Evolutionary conservation across 2,329 filamentous ascomycete genomes (phyloP).

Genomic region (Helotiales sp.): DNA sequence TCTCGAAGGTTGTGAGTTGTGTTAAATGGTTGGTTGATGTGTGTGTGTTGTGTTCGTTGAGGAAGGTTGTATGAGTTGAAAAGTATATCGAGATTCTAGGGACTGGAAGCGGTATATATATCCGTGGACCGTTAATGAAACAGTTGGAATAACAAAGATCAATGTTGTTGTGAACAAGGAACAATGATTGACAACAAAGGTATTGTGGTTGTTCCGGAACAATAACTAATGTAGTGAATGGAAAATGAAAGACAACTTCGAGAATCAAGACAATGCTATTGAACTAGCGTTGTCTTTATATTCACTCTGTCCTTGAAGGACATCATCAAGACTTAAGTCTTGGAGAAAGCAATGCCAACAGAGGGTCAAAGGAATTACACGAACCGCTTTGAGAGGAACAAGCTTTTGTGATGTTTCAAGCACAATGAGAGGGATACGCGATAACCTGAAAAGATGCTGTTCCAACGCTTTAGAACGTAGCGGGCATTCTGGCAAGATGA

Average conservation of each 20-base stretch:
- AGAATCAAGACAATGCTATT: neutral
- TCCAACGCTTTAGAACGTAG: neutral
- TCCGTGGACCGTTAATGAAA: slow-evolving; percentile 1
- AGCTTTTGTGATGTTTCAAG: neutral
- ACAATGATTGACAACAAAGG: slow-evolving; percentile 7
- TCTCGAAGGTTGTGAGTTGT: neutral
- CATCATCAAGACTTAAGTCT: neutral
- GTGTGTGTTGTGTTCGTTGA: neutral
- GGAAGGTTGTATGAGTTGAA: neutral
- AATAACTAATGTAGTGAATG: slow-evolving; percentile 2
- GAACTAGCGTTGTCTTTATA: neutral
- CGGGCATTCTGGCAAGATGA: neutral
- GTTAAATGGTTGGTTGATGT: neutral
- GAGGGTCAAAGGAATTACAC: neutral
- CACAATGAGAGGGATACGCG: neutral
- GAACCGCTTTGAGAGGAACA: neutral
- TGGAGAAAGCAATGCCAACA: neutral
- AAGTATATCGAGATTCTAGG: slow-evolving; percentile 1
- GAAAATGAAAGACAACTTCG: slow-evolving; percentile 1
- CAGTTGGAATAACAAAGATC: neutral
- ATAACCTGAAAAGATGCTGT: neutral
- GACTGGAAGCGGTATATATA: neutral
- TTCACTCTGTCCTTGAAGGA: neutral
- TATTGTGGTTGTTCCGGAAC: slow-evolving; percentile 11
- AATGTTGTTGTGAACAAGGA: slow-evolving; percentile 1